phyloP scores from a whole-genome alignment of 164 flowering plant species.

The Magnolia officinalis region DNA sequence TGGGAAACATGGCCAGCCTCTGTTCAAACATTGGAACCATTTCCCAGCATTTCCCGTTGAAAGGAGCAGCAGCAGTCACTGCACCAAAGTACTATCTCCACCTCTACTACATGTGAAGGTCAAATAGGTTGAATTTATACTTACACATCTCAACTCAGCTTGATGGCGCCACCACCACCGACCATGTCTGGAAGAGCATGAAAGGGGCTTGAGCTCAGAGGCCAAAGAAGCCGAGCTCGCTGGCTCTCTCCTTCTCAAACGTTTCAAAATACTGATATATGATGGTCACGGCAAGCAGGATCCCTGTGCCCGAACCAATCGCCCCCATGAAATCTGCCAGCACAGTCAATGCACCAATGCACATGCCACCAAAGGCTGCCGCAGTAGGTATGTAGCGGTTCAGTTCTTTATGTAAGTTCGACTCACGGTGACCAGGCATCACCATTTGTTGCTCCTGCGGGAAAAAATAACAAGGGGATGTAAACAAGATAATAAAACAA shows the following conservation, averaged over 20 bases:
- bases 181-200: background rate
- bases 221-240: constrained; percentile 51
- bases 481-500: background rate
- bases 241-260: constrained; percentile 54
- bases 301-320: constrained; percentile 54
- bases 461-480: background rate
- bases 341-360: constrained; percentile 53
- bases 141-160: background rate
- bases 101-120: background rate
- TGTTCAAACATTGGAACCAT: background rate
- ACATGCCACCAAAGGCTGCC: constrained; percentile 63
- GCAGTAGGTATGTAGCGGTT: constrained; percentile 61
- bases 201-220: constrained; percentile 18
- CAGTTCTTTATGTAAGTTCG: constrained; percentile 47
- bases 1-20: too few relatives aligned
- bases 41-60: background rate
- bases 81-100: background rate
- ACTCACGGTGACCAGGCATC: constrained; percentile 57
- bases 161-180: background rate
- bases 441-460: constrained; percentile 56
- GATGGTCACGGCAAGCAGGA: constrained; percentile 48
- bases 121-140: background rate
- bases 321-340: constrained; percentile 64
- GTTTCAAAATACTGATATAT: constrained; percentile 54
- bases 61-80: background rate